Conservation (phyloP, 192 early-diverging fungal genomes). For the Piromyces finnis region DNA sequence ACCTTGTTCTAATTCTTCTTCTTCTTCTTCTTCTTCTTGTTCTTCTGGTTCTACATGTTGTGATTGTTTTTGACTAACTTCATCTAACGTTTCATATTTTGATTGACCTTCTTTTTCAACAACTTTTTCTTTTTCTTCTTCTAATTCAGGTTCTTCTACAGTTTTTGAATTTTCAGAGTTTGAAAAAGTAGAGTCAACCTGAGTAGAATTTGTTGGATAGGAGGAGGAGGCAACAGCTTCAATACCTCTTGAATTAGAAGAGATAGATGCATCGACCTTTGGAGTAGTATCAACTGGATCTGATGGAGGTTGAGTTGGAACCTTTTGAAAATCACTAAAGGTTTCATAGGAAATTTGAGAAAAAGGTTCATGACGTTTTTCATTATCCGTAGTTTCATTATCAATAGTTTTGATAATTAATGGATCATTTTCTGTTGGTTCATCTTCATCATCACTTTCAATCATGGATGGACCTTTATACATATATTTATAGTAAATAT, state of each 20-base stretch:
- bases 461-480: neutral
- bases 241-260: neutral
- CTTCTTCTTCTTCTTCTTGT: too few species aligned
- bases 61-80: neutral
- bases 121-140: neutral
- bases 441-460: neutral
- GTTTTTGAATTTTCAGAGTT: too few species aligned
- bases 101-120: neutral
- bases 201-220: too few species aligned
- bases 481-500: constrained; percentile 12
- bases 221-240: too few species aligned
- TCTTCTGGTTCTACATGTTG: too few species aligned
- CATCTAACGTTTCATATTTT: neutral
- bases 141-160: neutral
- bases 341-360: neutral
- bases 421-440: constrained; percentile 1
- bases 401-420: neutral
- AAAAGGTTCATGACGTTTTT: neutral
- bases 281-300: neutral
- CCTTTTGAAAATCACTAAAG: neutral
- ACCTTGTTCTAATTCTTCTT: too few species aligned
- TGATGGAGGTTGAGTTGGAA: neutral
- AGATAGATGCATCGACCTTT: neutral
- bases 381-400: neutral
- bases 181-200: too few species aligned